Base-by-base conservation (phyloP, 495 filamentous ascomycete genomes). In the Antarctomyces pellizariae region DNA sequence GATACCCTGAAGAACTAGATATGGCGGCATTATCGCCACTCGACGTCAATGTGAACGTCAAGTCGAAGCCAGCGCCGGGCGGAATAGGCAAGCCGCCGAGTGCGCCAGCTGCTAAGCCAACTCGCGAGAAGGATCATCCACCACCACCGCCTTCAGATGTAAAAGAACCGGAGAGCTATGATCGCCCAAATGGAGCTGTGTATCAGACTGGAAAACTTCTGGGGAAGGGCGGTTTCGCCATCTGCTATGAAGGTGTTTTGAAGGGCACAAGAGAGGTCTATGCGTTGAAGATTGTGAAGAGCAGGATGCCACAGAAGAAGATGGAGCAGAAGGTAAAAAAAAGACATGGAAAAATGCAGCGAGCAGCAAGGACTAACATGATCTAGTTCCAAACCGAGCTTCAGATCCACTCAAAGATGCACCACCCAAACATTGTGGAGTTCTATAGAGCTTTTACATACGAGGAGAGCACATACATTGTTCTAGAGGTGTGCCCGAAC, bases 371-470 rank as follows among this genome's bases (percentile, higher is more conserved):
- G 9, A 28, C 49, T 65, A 36, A 67, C 43, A 8, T 20, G 23
- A 26, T 30, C 13, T 30, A 93, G 82, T 99, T 99, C 50, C 78
- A 86, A 50, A 91, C 82, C 3, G 89, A 99, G 44, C 62, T 99
- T 1, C 82, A 93, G 46, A 90, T 99, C 24, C 89, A 99, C 46
- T 90, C 83, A 10, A 95, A 92, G 45, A 82, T 99, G 71, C 66
- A 67, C 18, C 84, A 99, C 37, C 69, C 72, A 7, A 83, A 90
- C 41, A 84, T 99, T 31, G 86, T 95, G 27, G 71, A 79, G 33
- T 95, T 95, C 41, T 66, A 90, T 38, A 71, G 89, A 34, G 84
- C 89, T 7, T 99, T 99, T 45, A 72, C 80, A 13, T 95, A 79
- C 46, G 59, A 73, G 31, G 62, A 62, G 13, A 82, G 71, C 44